Conservation (phyloP, 2,329 filamentous ascomycete species). For the Phaeosphaeria sp. region DNA sequence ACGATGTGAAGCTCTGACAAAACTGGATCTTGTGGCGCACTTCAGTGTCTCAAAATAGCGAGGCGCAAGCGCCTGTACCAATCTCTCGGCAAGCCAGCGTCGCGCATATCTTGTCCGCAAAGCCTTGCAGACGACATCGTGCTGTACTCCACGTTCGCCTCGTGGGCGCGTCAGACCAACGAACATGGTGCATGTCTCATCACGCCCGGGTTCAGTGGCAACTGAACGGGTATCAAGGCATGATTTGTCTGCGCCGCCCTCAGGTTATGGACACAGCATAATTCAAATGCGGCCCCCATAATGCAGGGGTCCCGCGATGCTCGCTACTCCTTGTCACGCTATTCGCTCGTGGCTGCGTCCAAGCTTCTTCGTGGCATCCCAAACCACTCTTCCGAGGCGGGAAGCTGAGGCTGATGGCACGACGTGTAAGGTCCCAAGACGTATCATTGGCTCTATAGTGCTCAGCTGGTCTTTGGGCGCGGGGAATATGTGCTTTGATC, state of each 20-base stretch:
- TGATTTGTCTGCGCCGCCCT: not conserved
- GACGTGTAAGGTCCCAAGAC: not conserved
- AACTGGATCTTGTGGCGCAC: slow-evolving; percentile 5
- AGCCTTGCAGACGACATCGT: slow-evolving; percentile 12
- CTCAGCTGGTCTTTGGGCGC: slow-evolving; percentile 9
- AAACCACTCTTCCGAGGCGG: slow-evolving; percentile 6
- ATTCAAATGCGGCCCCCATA: slow-evolving; percentile 16
- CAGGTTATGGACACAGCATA: not conserved
- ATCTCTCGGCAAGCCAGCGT: not conserved
- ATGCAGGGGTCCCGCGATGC: slow-evolving; percentile 20
- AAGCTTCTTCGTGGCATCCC: too few species aligned
- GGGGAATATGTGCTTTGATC: slow-evolving; percentile 11
- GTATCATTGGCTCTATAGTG: slow-evolving; percentile 12
- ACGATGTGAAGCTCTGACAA: slow-evolving; percentile 3
- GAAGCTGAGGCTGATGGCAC: slow-evolving; percentile 19
- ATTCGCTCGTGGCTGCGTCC: slow-evolving; percentile 2
- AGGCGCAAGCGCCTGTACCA: slow-evolving; percentile 9
- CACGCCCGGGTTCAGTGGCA: not conserved
- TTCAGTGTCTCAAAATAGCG: slow-evolving; percentile 30
- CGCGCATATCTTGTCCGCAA: slow-evolving; percentile 13
- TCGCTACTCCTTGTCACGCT: slow-evolving; percentile 32
- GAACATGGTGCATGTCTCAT: not conserved
- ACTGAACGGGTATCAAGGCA: not conserved
- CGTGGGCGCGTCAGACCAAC: not conserved
- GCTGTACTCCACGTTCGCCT: not conserved